These are phyloP conservation scores for Trichoderma sp. DNA, from an alignment of 2,329 filamentous ascomycete genomes.

Conservation along the genomic window DNA sequence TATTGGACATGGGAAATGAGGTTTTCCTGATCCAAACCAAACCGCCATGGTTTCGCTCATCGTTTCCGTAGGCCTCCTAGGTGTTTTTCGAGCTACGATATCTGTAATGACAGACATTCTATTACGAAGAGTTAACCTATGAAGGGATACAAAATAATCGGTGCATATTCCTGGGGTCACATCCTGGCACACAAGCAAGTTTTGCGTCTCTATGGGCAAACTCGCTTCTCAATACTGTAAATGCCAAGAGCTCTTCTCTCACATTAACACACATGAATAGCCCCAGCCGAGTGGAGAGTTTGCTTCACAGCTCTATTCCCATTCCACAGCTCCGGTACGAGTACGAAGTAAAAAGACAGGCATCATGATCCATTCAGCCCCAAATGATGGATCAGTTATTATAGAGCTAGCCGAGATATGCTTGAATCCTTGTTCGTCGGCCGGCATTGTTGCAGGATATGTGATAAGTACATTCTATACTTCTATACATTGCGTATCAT, in stretches of 20 bases:
- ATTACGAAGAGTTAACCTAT: neutral
- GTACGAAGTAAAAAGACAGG: neutral
- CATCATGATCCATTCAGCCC: neutral
- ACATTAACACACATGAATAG: neutral
- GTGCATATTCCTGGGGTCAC: neutral
- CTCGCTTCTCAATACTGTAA: neutral
- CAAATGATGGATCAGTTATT: neutral
- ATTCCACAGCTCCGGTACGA: neutral
- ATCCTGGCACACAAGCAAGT: neutral
- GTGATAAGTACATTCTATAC: neutral
- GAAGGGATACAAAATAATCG: neutral
- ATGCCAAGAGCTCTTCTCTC: no score
- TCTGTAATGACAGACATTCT: neutral
- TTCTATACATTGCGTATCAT: neutral
- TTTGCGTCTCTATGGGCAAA: neutral
- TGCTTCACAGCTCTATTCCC: neutral
- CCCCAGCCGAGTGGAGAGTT: neutral
- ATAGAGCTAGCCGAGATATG: neutral
- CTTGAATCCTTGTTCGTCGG: neutral
- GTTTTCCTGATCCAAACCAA: slow-evolving; percentile 16
- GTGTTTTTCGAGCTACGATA: neutral
- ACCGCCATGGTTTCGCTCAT: slow-evolving; percentile 20
- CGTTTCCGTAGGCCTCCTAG: slow-evolving; percentile 15
- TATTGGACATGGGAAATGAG: neutral
- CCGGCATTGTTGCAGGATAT: neutral